Percentiles rank a stretch among this genome's conserved stretches.
phyloP scores from a whole-genome alignment of 208 protist species.

The Lotmaria passim region DNA sequence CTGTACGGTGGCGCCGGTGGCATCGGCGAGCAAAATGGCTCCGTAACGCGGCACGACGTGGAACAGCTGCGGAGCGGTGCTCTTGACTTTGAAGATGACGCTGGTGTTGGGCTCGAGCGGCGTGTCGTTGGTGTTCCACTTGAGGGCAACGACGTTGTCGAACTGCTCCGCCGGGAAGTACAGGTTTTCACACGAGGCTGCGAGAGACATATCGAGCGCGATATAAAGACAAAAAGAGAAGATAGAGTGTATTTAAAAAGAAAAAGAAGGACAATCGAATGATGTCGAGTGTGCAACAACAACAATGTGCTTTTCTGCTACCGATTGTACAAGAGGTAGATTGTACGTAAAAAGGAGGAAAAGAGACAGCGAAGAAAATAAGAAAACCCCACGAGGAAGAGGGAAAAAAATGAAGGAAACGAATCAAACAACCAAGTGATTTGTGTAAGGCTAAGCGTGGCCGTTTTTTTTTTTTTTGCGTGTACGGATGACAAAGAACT shows the following conservation, averaged over 20 bases:
- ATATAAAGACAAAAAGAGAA: background rate
- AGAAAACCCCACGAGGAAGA: background rate
- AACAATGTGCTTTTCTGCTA: too few species aligned
- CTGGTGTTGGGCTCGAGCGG: slow-evolving; percentile 43
- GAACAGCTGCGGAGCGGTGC: slow-evolving; percentile 72
- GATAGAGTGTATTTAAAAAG: background rate
- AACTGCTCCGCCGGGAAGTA: slow-evolving; percentile 68
- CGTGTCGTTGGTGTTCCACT: slow-evolving; percentile 34
- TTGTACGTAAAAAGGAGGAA: too few species aligned
- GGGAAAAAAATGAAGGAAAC: too few species aligned
- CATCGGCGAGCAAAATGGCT: slow-evolving; percentile 56
- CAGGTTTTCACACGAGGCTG: slow-evolving; percentile 57
- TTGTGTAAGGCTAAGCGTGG: too few species aligned
- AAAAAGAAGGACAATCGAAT: background rate
- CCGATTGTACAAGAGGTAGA: too few species aligned
- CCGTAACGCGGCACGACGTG: slow-evolving; percentile 83
- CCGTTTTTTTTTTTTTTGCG: too few species aligned
- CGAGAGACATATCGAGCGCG: slow-evolving; percentile 47
- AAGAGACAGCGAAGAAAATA: background rate
- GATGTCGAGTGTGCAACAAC: too few species aligned
- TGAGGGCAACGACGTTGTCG: slow-evolving; percentile 71
- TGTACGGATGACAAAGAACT: too few species aligned
- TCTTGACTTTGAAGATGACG: slow-evolving; percentile 85
- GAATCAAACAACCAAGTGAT: too few species aligned
- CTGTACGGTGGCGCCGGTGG: slow-evolving; percentile 27